Evolutionary conservation across 768 basidiomycete genomes (phyloP), one percentile per base, ranked within the genome.

Genomic region (Cystofilobasidium macerans): DNA sequence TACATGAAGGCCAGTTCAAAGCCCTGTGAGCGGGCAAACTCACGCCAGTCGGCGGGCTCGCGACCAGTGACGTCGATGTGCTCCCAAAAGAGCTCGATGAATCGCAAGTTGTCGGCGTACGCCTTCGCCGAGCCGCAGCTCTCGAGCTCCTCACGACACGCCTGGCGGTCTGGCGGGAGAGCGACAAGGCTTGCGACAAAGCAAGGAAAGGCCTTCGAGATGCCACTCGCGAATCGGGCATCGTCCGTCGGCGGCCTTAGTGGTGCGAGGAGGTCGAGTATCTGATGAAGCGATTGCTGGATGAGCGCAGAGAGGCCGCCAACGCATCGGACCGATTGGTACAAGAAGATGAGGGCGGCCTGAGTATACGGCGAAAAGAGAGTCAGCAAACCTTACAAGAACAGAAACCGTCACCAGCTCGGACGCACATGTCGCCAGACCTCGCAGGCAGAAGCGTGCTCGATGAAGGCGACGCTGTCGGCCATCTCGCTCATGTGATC

Each of bases 381-480:
- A 43, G 22, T 43, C 42, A 43, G 42, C 22, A 43, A 43, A 43
- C 42, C 12, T 22, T 12, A 22, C 42, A 43, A 22, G 42, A 22
- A 43, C 11, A 43, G 42, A 43, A 43, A 43, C 12, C 11, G 22
- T n/a, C n/a, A n/a, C n/a, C n/a, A n/a, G n/a, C 36, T 38, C 7
- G 48, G 7, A 51, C 48, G 48, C 22, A 51, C 48, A 20, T 51
- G 48, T 51, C 48, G 48, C 48, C 48, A 51, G 48, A 24, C 48
- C 48, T 51, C 48, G 48, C 48, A 51, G 11, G 20, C 28, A 5
- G n/a, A 24, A 26, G 28, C 24, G 24, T 30, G 28, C 48, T 51
- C 48, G 22, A 51, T 51, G 24, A 9, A 26, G 8, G 9, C 11
- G 4, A 51, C 48, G 28, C 48, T 51, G 48, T 51, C 48, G 18